A percentile compares a stretch with the other conserved stretches of the same genome.
These are phyloP conservation scores for Heterobasidion irregulare DNA, from an alignment of 1,284 basidiomycete genomes.

Conservation along the genomic window DNA sequence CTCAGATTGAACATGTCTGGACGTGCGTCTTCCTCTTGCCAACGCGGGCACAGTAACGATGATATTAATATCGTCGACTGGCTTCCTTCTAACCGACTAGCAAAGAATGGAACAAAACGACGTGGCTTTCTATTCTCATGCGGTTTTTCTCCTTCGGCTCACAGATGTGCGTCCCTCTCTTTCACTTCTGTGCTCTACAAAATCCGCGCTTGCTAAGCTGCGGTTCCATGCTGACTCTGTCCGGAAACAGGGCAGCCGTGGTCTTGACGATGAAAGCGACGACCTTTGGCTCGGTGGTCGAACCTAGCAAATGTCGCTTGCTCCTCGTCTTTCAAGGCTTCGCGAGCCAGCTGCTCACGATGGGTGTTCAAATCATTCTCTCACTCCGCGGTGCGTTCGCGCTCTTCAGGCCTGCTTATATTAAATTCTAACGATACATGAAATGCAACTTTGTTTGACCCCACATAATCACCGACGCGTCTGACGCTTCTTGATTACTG, in stretches of 20 bases:
- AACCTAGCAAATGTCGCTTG: background rate
- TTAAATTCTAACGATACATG: background rate
- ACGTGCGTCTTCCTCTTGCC: background rate
- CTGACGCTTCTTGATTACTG: background rate
- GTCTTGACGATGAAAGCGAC: background rate
- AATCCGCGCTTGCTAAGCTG: background rate
- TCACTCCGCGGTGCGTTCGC: conserved; percentile 15
- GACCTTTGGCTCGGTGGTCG: background rate
- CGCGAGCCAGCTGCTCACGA: conserved; percentile 14
- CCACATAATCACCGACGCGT: background rate
- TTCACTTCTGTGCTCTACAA: background rate
- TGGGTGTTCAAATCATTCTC: conserved; percentile 16
- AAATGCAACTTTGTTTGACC: background rate
- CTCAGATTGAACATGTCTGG: background rate
- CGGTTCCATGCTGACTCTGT: background rate
- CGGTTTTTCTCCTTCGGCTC: background rate
- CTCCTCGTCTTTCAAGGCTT: conserved; percentile 13
- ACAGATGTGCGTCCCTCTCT: background rate
- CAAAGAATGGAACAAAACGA: background rate
- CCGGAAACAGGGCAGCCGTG: background rate
- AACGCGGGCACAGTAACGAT: background rate
- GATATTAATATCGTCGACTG: background rate
- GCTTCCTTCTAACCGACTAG: background rate
- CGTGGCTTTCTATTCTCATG: background rate
- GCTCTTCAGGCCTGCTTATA: background rate